Conservation (phyloP, 2,329 filamentous ascomycete species). For the Periconia digitata region DNA sequence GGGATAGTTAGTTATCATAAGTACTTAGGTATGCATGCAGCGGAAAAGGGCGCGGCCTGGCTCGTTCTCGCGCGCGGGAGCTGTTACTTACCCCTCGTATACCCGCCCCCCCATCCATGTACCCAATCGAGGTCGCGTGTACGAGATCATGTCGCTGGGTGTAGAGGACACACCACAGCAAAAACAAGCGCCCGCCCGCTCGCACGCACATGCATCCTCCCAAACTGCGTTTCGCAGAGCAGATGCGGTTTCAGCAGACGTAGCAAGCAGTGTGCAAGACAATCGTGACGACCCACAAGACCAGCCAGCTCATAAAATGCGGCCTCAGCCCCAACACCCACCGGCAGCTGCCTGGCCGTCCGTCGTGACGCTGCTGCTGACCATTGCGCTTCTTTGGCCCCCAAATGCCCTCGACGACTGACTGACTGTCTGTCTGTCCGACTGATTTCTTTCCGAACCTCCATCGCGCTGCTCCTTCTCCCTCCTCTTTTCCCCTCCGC, state of each 20-base stretch:
- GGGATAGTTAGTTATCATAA: too few relatives aligned
- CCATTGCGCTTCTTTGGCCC: conserved; percentile 22
- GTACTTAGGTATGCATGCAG: too few relatives aligned
- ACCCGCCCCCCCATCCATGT: too few relatives aligned
- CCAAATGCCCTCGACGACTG: conserved; percentile 5
- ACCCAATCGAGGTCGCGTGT: too few relatives aligned
- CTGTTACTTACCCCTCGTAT: too few relatives aligned
- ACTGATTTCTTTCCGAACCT: conserved; percentile 18
- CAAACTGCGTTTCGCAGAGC: conserved; percentile 2
- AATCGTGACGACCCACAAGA: conserved; percentile 12
- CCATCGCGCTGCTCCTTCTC: conserved; percentile 10
- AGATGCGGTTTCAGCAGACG: conserved; percentile 5
- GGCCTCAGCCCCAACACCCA: conserved; percentile 22
- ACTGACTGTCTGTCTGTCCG: background rate
- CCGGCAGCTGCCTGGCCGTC: conserved; percentile 25
- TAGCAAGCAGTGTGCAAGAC: conserved; percentile 4
- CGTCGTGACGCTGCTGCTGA: too few relatives aligned
- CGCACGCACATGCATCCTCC: conserved; percentile 6
- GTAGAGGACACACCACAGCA: too few relatives aligned
- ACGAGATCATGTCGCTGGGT: too few relatives aligned
- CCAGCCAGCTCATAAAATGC: conserved; percentile 6
- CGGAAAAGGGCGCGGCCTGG: too few relatives aligned
- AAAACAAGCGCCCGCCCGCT: conserved; percentile 8
- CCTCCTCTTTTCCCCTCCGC: conserved; percentile 8
- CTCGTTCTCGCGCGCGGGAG: too few relatives aligned